A percentile compares a stretch with the other conserved stretches of the same genome.
Evolutionary conservation across 768 basidiomycete species (phyloP).

Genomic region (Gloeophyllum trabeum): DNA sequence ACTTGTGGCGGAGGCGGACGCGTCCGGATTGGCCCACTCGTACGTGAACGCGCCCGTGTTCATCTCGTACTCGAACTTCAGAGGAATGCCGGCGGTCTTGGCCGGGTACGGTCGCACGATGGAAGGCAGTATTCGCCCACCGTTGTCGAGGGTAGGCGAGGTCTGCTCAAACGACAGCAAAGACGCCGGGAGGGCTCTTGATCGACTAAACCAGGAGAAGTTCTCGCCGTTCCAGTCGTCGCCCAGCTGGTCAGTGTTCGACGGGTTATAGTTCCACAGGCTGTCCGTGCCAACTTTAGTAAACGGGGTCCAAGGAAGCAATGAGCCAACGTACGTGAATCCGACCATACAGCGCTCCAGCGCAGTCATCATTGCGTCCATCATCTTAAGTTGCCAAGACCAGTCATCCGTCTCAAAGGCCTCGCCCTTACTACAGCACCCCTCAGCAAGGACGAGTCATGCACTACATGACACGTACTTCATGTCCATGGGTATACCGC

Average conservation of each 20-base stretch:
- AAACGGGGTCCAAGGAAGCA: background rate
- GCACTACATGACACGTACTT: slow-evolving; percentile 45
- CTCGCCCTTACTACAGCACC: slow-evolving; percentile 40
- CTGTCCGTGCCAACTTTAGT: slow-evolving; percentile 24
- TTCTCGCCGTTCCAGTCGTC: slow-evolving; percentile 97
- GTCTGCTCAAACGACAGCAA: slow-evolving; percentile 48
- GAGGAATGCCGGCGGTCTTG: slow-evolving; percentile 80
- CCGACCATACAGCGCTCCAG: slow-evolving; percentile 68
- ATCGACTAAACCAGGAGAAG: slow-evolving; percentile 85
- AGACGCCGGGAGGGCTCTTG: slow-evolving; percentile 42
- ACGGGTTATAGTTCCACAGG: slow-evolving; percentile 91
- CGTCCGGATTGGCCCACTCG: slow-evolving; percentile 43
- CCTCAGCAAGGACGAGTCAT: background rate
- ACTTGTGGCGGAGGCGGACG: slow-evolving; percentile 6
- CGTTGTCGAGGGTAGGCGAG: slow-evolving; percentile 69
- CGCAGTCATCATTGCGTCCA: slow-evolving; percentile 85
- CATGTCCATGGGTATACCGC: slow-evolving; percentile 94
- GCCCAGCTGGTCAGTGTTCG: slow-evolving; percentile 66
- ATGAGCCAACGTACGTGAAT: slow-evolving; percentile 59
- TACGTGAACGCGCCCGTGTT: slow-evolving; percentile 56
- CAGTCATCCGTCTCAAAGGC: slow-evolving; percentile 70
- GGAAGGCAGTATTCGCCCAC: slow-evolving; percentile 64
- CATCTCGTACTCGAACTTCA: slow-evolving; percentile 67
- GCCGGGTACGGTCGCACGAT: slow-evolving; percentile 87
- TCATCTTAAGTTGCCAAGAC: slow-evolving; percentile 80